These are phyloP conservation scores for Cyathus striatus DNA, from an alignment of 768 basidiomycete species.

Conservation along the genomic window DNA sequence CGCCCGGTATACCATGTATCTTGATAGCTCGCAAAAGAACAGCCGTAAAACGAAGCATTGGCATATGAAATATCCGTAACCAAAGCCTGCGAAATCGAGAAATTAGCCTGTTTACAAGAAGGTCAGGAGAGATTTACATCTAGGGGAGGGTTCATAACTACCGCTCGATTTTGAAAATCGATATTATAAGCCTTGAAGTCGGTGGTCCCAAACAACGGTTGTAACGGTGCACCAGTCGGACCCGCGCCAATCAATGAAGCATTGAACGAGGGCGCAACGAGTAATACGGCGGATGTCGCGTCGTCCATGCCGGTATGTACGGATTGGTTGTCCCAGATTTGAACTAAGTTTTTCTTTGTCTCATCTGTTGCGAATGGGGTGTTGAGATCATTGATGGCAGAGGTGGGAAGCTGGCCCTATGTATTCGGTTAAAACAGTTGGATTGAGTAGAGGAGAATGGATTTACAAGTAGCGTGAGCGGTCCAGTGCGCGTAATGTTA, in stretches of 20 bases:
- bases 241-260: conserved; percentile 59
- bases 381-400: conserved; percentile 24
- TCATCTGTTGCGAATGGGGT: conserved; percentile 33
- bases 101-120: conserved; percentile 47
- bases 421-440: too few relatives aligned
- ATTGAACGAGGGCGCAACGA: conserved; percentile 50
- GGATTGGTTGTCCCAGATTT: conserved; percentile 45
- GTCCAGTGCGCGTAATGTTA: conserved; percentile 47
- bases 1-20: conserved; percentile 65
- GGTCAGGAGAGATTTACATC: not conserved
- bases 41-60: conserved; percentile 65
- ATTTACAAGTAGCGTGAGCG: conserved; percentile 51
- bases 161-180: conserved; percentile 63
- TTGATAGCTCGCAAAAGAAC: conserved; percentile 56
- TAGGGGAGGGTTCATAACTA: too few relatives aligned
- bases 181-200: conserved; percentile 67
- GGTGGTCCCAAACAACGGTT: conserved; percentile 44
- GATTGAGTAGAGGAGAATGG: too few relatives aligned
- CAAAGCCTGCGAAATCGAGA: conserved; percentile 55
- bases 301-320: conserved; percentile 43
- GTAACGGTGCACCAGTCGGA: conserved; percentile 48
- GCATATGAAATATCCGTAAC: conserved; percentile 59
- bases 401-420: conserved; percentile 46
- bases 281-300: conserved; percentile 52
- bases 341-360: conserved; percentile 49